Base-by-base conservation (phyloP, 805 yeast species). In the Wickerhamiella musiphila region DNA sequence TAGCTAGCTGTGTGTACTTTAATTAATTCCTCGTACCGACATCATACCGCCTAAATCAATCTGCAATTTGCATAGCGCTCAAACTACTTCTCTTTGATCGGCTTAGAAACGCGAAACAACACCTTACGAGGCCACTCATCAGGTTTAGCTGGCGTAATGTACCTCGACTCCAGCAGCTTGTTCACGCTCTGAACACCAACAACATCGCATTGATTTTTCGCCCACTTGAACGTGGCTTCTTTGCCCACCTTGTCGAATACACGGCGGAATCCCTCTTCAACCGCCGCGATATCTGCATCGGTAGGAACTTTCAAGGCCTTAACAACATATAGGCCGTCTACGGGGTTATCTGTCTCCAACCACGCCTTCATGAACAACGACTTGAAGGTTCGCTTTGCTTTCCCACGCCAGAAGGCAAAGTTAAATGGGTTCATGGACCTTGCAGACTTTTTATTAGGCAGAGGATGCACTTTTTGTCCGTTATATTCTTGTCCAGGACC, bases 321-420 rank as follows among this genome's bases (percentile, higher is more conserved):
- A 10, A 39, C 25, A 9, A 44, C 27, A 23, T 44, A 44, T 9
- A 41, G 31, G 3, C 48, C 48, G 26, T 44, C 48, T 2, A 23
- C 16, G 1, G 23, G 26, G 13, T 17, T 19, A 8, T 13, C 26
- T 16, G 23, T 23, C 4, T 5, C 14, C 14, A 12, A 29, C 34
- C 33, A 38, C 8, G 31, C 31, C 18, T 35, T 31, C 22, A 26
- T 34, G 18, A 44, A 31, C 14, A 40, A 36, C 8, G 30, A 26
- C 10, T 45, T 37, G 32, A 34, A 25, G 9, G 22, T n/a, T 8
- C 37, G 23, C 15, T 33, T 36, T 15, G 46, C 20, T n/a, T 24
- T 18, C 26, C 33, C 34, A 11, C 48, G 31, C 43, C 44, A 40
- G 4, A 37, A 38, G 1, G 48, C 48, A n/a, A 23, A 39, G 18